Evolutionary conservation across 2,329 filamentous ascomycete genomes (phyloP), one percentile per base, ranked within the genome.

Genomic region (Sporothrix mexicana): DNA sequence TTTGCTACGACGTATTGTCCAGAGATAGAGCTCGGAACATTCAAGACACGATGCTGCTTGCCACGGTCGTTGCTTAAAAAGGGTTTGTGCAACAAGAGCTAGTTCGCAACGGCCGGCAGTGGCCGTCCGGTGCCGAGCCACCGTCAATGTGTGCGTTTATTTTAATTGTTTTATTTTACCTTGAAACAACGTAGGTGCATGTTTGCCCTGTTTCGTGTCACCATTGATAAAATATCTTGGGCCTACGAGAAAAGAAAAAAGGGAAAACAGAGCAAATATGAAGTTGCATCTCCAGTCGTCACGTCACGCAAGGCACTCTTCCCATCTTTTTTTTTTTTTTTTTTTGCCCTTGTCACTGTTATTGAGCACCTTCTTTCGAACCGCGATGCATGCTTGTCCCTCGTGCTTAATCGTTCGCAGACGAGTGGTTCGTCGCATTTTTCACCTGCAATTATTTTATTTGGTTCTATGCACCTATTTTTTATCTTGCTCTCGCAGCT

Each of bases 361-460:
- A 15, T 59, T 36, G 2, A 59, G 17, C 5, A 36, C 13, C 59
- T 23, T 45, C 59, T 36, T 36, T 36, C 30, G 30, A 64, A 23
- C 36, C 36, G 45, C n/a, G 17, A 47, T 43, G 10, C 20, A 15
- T 9, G 13, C 25, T 20, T 66, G 20, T 47, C 41, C 72, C 72
- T 49, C 72, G 72, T 73, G 72, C 67, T 43, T 5, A 12, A 49
- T 30, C n/a, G 43, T 57, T 4, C 30, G 53, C 72, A 73, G 68
- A 51, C 72, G 59, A 73, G 67, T 73, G 72, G 71, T 43, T 67
- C 72, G 47, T 59, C 23, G n/a, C 7, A 6, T 9, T 67, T 49
- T 41, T 73, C 67, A 4, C 62, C 23, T 49, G 62, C 51, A 68
- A 9, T 25, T 17, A 15, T 66, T 36, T 6, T 59, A 43, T 17